Base-by-base conservation (phyloP, 306 rosid species). In the Dalbergia cochinchinensis region DNA sequence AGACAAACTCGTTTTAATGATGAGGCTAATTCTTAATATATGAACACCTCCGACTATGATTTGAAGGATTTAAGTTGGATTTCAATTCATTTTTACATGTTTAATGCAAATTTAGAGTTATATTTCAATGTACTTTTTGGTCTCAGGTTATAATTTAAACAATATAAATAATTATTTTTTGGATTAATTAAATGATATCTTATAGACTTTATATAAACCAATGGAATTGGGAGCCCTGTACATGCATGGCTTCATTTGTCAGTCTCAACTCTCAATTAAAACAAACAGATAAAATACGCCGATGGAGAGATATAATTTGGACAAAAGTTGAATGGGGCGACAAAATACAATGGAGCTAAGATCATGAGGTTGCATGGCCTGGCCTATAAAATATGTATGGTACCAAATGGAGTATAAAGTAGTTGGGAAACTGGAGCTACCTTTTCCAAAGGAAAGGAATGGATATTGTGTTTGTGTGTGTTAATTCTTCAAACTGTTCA, bases 391-490 rank as follows among this genome's bases (percentile, higher is more conserved):
- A 66, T 42, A 18, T 62, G 14, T 37, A 34, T n/a, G 57, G 41
- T 61, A 16, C 45, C 16, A 50, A 50, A 41, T 59, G 67, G 14
- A 18, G 54, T 77, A 63, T 16, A 70, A 82, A 70, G 59, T 82
- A 64, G 74, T 83, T 77, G 76, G 81, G 86, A 80, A 86, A 65
- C 66, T 80, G 87, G 72, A 69, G 72, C 79, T 44, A 75, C 83
- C 51, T 77, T 77, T 80, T 77, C 73, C 53, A 72, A 69, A 80
- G 47, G 59, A 76, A 74, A 71, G 63, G 74, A 61, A 37, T 61
- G 63, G 41, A 74, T 64, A 71, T 20, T 15, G 16, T 20, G 59
- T 64, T 45, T 73, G 13, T 7, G 31, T 39, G 82, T 12, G 31
- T 6, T 65, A 6, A 54, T n/a, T 54, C 26, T 31, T 65, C 50